These are phyloP conservation scores for Pulveroboletus sp. DNA, from an alignment of 768 basidiomycete genomes.

Conservation along the genomic window DNA sequence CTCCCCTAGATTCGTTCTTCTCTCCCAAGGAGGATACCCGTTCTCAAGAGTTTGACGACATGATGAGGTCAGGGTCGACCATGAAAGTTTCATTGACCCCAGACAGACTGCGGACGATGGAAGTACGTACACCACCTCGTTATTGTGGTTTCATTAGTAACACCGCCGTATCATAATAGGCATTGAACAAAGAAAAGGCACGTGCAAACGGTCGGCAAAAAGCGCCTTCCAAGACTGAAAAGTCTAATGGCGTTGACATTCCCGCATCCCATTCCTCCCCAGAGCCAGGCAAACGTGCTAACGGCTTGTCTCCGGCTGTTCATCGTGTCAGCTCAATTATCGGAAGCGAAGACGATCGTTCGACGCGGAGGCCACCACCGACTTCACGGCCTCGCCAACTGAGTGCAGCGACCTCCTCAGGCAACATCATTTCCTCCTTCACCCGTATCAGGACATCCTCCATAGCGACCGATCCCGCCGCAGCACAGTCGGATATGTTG, in stretches of 20 bases:
- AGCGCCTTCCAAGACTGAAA: conserved; percentile 20
- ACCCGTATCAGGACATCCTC: conserved; percentile 31
- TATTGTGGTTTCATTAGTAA: conserved; percentile 13
- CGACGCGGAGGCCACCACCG: conserved; percentile 30
- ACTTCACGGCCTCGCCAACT: conserved; percentile 44
- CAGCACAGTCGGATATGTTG: conserved; percentile 5
- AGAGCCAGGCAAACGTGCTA: conserved; percentile 24
- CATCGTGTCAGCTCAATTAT: conserved; percentile 59
- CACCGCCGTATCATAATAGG: conserved; percentile 37
- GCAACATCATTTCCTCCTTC: conserved; percentile 24
- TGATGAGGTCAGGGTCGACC: conserved; percentile 85
- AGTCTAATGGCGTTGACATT: conserved; percentile 17
- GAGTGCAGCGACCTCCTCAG: conserved; percentile 42
- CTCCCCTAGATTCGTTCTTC: conserved; percentile 1
- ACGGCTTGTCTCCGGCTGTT: conserved; percentile 42
- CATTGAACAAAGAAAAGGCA: conserved; percentile 71
- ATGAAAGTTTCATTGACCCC: conserved; percentile 97
- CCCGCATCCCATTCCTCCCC: conserved; percentile 12
- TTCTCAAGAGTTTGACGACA: conserved; percentile 85
- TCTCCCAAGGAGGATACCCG: conserved; percentile 47
- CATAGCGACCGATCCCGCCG: conserved; percentile 30
- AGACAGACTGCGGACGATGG: conserved; percentile 88
- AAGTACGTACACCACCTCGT: conserved; percentile 53
- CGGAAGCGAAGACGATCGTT: conserved; percentile 53
- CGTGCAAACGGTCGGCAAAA: conserved; percentile 30